Evolutionary conservation across 1,139 yeast genomes (phyloP).

Genomic region (Lodderomyces theae): DNA sequence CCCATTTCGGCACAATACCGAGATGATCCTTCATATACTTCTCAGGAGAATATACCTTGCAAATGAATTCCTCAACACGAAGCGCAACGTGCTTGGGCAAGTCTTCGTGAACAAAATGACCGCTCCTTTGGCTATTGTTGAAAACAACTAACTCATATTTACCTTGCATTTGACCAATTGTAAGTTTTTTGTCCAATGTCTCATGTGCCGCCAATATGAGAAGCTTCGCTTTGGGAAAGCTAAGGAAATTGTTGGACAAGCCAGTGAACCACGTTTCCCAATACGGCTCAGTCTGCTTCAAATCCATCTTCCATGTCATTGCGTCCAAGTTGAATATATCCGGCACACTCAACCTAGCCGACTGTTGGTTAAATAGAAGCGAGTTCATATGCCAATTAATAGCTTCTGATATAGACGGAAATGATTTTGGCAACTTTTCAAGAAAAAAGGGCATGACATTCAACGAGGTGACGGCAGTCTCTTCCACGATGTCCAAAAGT

Average conservation of each 20-base stretch:
- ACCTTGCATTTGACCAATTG: conserved; percentile 97
- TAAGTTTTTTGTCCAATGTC: conserved; percentile 75
- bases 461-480: conserved; percentile 75
- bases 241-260: conserved; percentile 62
- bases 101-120: conserved; percentile 94
- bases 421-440: conserved; percentile 56
- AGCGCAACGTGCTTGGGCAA: conserved; percentile 65
- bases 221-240: conserved; percentile 56
- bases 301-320: conserved; percentile 61
- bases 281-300: conserved; percentile 55
- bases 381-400: conserved; percentile 77
- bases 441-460: conserved; percentile 65
- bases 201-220: conserved; percentile 89
- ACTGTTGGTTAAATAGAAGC: conserved; percentile 52
- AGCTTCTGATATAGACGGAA: conserved; percentile 54
- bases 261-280: conserved; percentile 85
- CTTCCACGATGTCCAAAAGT: conserved; percentile 91
- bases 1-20: conserved; percentile 51
- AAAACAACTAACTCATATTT: conserved; percentile 86
- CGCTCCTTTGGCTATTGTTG: conserved; percentile 55
- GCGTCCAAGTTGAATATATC: conserved; percentile 39
- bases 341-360: conserved; percentile 80
- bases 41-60: conserved; percentile 41
- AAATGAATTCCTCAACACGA: conserved; percentile 49
- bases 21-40: conserved; percentile 38